Evolutionary conservation across 1,284 basidiomycete genomes (phyloP).

Genomic region (Apiotrichum porosum): DNA sequence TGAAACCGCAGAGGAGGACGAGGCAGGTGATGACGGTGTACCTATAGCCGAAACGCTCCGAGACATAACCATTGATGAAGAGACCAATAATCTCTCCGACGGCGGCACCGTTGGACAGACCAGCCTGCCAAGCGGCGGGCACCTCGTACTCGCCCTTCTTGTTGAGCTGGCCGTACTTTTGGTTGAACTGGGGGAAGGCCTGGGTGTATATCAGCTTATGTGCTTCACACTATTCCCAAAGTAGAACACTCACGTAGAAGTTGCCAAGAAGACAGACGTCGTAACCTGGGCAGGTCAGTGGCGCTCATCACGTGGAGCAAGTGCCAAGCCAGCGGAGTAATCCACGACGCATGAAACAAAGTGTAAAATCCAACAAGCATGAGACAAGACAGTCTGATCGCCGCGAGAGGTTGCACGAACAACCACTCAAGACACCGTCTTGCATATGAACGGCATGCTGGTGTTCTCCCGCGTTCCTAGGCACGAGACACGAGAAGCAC

Average conservation of each 20-base stretch:
- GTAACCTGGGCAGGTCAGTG: constrained; percentile 29
- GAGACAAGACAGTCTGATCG: too few species aligned
- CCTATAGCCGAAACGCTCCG: constrained; percentile 47
- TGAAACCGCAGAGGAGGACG: constrained; percentile 31
- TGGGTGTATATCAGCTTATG: too few species aligned
- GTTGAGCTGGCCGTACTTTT: constrained; percentile 38
- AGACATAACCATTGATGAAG: constrained; percentile 44
- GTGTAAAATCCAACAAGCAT: too few species aligned
- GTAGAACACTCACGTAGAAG: constrained; percentile 29
- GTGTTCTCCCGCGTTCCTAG: too few species aligned
- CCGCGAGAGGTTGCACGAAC: too few species aligned
- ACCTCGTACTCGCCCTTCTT: constrained; percentile 46
- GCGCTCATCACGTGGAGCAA: not conserved
- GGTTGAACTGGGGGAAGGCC: constrained; percentile 43
- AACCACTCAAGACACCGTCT: too few species aligned
- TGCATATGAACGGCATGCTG: too few species aligned
- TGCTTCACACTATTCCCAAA: too few species aligned
- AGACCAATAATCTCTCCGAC: constrained; percentile 50
- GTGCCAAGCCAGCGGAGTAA: not conserved
- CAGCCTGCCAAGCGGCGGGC: constrained; percentile 52
- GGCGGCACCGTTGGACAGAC: constrained; percentile 47
- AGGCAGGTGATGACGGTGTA: constrained; percentile 37
- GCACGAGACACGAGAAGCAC: too few species aligned
- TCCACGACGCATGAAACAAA: too few species aligned
- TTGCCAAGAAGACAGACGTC: constrained; percentile 43